Percentiles rank a stretch among this genome's conserved stretches.
phyloP scores from a whole-genome alignment of 257 asterid genomes.

The Linaria vulgaris region DNA sequence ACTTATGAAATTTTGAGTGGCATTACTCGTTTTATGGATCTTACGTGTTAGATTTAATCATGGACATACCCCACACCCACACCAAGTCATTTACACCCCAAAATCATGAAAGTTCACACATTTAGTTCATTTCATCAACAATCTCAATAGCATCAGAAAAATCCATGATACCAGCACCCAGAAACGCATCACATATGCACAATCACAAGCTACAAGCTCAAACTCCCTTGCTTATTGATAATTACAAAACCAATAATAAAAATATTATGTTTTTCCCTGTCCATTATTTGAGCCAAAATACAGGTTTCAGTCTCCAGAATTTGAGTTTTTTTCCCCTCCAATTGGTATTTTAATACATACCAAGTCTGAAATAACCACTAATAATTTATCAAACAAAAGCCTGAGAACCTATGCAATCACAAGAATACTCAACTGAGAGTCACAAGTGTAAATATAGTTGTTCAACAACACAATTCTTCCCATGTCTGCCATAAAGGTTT shows the following conservation, averaged over 20 bases:
- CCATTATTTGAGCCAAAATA: conserved; percentile 2
- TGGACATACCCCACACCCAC: no score
- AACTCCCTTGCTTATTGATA: conserved; percentile 20
- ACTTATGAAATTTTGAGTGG: no score
- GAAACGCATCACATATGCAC: no score
- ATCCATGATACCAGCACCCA: no score
- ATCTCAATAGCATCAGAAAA: no score
- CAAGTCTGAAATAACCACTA: conserved; percentile 29
- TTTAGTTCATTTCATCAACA: no score
- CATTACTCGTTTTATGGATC: no score
- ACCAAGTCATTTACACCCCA: no score
- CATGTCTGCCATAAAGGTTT: conserved; percentile 30
- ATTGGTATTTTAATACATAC: conserved; percentile 16
- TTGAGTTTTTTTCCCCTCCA: conserved; percentile 26
- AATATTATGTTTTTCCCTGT: conserved; percentile 12
- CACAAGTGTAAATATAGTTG: conserved; percentile 24
- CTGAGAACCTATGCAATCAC: conserved; percentile 25
- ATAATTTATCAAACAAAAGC: conserved; percentile 26
- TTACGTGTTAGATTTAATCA: no score
- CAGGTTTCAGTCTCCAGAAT: conserved; percentile 16
- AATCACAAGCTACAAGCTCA: conserved; percentile 2
- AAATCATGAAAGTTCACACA: no score
- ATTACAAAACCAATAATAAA: conserved; percentile 7
- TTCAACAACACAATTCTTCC: conserved; percentile 22
- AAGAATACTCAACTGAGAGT: conserved; percentile 20